Conservation (phyloP, 2,329 filamentous ascomycete genomes). For the Phialophora macrospora region DNA sequence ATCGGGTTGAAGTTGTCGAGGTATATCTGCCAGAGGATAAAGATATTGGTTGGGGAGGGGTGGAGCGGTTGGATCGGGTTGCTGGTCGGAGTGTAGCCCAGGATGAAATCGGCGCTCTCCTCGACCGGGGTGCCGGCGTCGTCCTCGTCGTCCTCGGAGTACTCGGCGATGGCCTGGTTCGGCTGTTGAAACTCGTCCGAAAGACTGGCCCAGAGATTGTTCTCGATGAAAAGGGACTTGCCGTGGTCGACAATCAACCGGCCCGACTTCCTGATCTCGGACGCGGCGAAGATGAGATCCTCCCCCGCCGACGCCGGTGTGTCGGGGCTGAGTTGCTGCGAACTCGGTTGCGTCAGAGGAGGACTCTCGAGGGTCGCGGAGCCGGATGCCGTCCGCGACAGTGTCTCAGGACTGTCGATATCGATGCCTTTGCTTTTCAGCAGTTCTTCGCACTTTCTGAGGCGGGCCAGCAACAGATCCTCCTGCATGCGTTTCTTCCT, state of each 20-base stretch:
- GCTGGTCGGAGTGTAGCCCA: constrained; percentile 37
- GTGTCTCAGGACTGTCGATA: constrained; percentile 21
- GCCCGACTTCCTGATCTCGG: constrained; percentile 20
- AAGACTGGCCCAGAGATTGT: constrained; percentile 39
- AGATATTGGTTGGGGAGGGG: constrained; percentile 51
- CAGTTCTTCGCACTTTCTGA: constrained; percentile 38
- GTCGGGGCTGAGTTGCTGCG: constrained; percentile 13
- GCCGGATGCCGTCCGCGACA: neutral
- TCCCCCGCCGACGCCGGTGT: neutral
- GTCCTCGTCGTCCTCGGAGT: constrained; percentile 39
- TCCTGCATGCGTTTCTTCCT: constrained; percentile 41
- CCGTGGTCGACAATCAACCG: constrained; percentile 33
- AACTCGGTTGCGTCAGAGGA: neutral
- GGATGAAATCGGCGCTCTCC: constrained; percentile 34
- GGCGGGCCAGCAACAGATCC: constrained; percentile 37
- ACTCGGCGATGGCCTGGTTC: constrained; percentile 35
- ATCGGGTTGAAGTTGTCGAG: constrained; percentile 76
- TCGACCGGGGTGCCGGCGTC: constrained; percentile 31
- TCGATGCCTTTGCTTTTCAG: constrained; percentile 37
- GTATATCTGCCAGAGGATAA: constrained; percentile 75
- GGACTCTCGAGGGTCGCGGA: constrained; percentile 1
- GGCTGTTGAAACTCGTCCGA: constrained; percentile 32
- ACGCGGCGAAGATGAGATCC: constrained; percentile 7
- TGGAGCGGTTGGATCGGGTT: constrained; percentile 36
- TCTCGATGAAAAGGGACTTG: constrained; percentile 38